Evolutionary conservation across 2,329 filamentous ascomycete genomes (phyloP), one percentile per base, ranked within the genome.

Genomic region (Pseudocercospora vitis): DNA sequence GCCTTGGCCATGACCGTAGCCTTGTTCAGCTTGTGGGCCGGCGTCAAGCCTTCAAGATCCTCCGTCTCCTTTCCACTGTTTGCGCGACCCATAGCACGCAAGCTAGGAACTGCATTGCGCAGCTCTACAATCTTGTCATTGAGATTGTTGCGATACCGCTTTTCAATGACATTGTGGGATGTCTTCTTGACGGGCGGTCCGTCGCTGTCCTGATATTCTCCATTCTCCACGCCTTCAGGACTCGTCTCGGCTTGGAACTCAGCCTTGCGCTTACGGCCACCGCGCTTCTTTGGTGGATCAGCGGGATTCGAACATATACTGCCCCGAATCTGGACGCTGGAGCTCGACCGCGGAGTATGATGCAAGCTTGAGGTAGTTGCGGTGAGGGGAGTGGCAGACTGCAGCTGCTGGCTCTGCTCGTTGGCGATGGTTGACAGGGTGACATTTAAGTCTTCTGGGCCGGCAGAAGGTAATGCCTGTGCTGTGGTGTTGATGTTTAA

Each of bases 141-240:
- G 53, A 97, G 79, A 67, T 97, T 97, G 50, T 89, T 96, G 65
- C 92, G 86, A 72, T 97, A 97, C 61, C 92, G 80, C 79, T 96
- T 97, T 75, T 97, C 92, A 59, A 97, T 96, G 81, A 97, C 94
- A 72, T 96, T 97, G 74, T 97, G 92, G 2, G 92, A 91, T 26
- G 91, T 95, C 79, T 96, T 96, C 79, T 96, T 96, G 54, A 77
- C 76, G 21, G 75, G 80, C 19, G 67, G 77, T 32, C 68, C 69
- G 19, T 68, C 69, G 21, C 68, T 68, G 29, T 64, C 60, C 37
- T 59, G 51, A 18, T 56, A 61, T 16, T 65, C 64, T 9, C 63
- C 63, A 65, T 79, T 84, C 63, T 77, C 81, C 2, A 82, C 77
- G n/a, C 55, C 57, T 23, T 52, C 40, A 3, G 44, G 31, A 24